A percentile compares a stretch with the other conserved stretches of the same genome.
Conservation (phyloP, 345 rosid genomes). For the Physaria fendleri region DNA sequence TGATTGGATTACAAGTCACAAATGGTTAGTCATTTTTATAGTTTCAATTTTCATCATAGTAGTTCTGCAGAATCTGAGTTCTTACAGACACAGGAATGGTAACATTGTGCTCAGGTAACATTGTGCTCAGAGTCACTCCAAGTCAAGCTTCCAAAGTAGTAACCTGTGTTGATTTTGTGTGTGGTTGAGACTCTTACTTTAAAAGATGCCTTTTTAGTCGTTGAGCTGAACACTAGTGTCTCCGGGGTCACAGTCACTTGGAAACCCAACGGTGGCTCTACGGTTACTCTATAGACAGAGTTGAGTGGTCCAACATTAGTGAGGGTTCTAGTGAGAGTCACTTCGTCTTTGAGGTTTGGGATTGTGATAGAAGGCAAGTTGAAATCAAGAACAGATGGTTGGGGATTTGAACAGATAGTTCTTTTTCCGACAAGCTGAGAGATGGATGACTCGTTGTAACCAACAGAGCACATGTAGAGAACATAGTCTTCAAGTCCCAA, state of each 20-base stretch:
- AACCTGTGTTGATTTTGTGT: conserved; percentile 32
- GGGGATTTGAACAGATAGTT: conserved; percentile 18
- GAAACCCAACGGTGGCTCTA: conserved; percentile 27
- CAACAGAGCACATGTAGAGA: conserved; percentile 37
- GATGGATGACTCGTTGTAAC: conserved; percentile 42
- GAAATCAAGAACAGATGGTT: conserved; percentile 23
- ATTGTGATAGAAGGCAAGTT: conserved; percentile 45
- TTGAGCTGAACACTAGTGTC: conserved; percentile 14
- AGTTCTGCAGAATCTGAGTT: conserved; percentile 16
- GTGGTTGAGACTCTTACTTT: conserved; percentile 16
- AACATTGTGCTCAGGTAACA: conserved; percentile 29
- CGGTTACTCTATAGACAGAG: conserved; percentile 22
- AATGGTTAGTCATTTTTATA: background rate
- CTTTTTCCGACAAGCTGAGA: conserved; percentile 31
- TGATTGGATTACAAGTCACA: no score
- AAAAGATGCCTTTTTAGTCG: conserved; percentile 16
- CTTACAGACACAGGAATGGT: conserved; percentile 37
- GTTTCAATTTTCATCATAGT: conserved; percentile 7
- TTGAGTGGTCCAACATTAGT: conserved; percentile 36
- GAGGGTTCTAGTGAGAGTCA: conserved; percentile 30
- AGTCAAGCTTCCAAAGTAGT: conserved; percentile 38
- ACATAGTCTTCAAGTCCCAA: conserved; percentile 40
- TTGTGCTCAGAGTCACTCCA: conserved; percentile 29
- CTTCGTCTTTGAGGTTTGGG: conserved; percentile 16
- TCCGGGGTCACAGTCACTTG: conserved; percentile 17